Percentiles rank a stretch among this genome's conserved stretches.
These are phyloP conservation scores for Metarhizium anisopliae DNA, from an alignment of 2,329 filamentous ascomycete genomes.

Conservation along the genomic window DNA sequence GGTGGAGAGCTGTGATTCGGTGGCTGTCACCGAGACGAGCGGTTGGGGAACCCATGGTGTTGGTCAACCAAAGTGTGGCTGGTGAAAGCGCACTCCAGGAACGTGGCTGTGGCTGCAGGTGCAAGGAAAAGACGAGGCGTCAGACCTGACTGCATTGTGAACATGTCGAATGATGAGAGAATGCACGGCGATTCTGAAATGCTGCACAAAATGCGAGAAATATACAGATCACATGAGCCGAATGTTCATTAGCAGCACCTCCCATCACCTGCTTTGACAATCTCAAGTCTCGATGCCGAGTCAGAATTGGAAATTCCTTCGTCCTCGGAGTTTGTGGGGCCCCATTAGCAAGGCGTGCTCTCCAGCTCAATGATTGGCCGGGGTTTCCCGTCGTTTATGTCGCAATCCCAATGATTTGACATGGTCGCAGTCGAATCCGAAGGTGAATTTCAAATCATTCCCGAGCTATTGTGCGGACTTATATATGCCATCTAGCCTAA, in stretches of 20 bases:
- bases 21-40: constrained; percentile 4
- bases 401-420: neutral
- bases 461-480: no score
- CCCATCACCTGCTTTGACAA: no score
- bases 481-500: neutral
- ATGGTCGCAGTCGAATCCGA: no score
- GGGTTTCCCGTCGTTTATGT: neutral
- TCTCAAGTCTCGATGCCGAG: neutral
- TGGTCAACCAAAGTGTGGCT: neutral
- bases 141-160: no score
- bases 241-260: no score
- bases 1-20: constrained; percentile 8
- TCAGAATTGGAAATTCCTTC: no score
- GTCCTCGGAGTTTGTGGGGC: neutral
- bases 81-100: neutral
- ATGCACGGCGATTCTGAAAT: no score
- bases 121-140: no score
- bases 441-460: constrained; percentile 2
- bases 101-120: neutral
- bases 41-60: neutral
- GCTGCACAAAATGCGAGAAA: no score
- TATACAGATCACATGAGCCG: no score
- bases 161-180: no score
- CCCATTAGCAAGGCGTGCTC: neutral
- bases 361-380: neutral